Percentiles rank a stretch among this genome's conserved stretches.
Conservation (phyloP, 345 rosid genomes). For the Gossypioides kirkii region DNA sequence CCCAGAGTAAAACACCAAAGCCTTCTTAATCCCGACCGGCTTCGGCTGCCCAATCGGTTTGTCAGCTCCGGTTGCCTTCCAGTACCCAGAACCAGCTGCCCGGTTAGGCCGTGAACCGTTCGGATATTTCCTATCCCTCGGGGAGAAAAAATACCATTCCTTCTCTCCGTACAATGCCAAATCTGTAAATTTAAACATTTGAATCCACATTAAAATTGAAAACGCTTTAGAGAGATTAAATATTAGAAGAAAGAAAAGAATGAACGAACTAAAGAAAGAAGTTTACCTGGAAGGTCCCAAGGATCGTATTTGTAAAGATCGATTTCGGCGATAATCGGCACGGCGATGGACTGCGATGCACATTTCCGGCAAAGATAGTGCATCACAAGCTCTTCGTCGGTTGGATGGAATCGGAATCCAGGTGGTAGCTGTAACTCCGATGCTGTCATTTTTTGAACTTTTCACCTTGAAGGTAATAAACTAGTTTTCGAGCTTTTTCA, state of each 20-base stretch:
- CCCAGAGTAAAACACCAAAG: conserved; percentile 82
- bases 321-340: conserved; percentile 72
- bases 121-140: conserved; percentile 83
- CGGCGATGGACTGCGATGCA: conserved; percentile 63
- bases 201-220: neutral
- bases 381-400: conserved; percentile 90
- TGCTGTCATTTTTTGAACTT: conserved; percentile 29
- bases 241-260: too few species aligned
- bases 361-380: conserved; percentile 87
- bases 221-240: neutral
- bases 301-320: conserved; percentile 82
- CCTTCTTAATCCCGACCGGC: conserved; percentile 82
- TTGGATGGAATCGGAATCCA: conserved; percentile 94
- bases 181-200: conserved; percentile 25
- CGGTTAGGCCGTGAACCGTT: conserved; percentile 95
- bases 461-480: neutral
- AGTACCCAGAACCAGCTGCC: conserved; percentile 48
- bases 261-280: neutral
- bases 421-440: conserved; percentile 59
- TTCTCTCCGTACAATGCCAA: conserved; percentile 83
- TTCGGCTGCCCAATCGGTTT: conserved; percentile 86
- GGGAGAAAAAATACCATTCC: conserved; percentile 96
- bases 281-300: conserved; percentile 87
- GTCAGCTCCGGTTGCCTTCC: conserved; percentile 69
- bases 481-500: too few species aligned